Evolutionary conservation across 768 basidiomycete genomes (phyloP), one percentile per base, ranked within the genome.

Genomic region (Lepiota brunneoincarnata): DNA sequence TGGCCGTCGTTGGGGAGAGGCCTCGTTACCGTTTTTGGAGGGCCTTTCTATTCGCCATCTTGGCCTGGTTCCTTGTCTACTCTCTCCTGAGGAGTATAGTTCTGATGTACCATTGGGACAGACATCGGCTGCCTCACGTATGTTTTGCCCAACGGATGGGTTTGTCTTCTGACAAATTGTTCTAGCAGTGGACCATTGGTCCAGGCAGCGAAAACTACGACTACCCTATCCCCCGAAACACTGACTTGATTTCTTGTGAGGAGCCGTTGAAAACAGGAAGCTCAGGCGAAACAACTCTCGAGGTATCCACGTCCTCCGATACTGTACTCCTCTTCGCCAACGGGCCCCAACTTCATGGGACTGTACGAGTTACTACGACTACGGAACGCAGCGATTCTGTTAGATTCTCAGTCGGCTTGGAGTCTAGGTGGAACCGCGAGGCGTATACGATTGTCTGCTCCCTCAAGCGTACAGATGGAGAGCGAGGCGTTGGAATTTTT

Each of bases 401-500:
- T 26, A 48, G 35, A 17, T 47, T 48, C 14, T 54, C 37, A 3
- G 21, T 54, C 10, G 14, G 23, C 2, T 45, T 46, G 11, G 28
- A 17, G 24, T 14, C 44, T 26, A 10, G 17, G 4, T 4, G 11
- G 4, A 18, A 24, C 18, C 9, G 26, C 17, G 31, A 26, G 17
- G 39, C 26, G 3, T 38, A 48, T 41, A 54, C 53, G 0, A 54
- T 54, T 20, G 53, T 42, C 28, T 54, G 53, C 14, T 21, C 39
- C 34, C 6, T 54, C 17, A 48, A 35, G 10, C 37, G 53, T 23
- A 34, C 17, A 17, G 37, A 54, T 34, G 53, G 53, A 14, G 53
- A 54, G 20, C 31, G 10, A 12, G 53, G 53, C 23, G 53, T 54
- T 26, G 53, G 53, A 2, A 48, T 54, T 5, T 54, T 54, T 26